These are phyloP conservation scores for Ascochyta rabiei DNA, from an alignment of 2,329 filamentous ascomycete species.

Conservation along the genomic window DNA sequence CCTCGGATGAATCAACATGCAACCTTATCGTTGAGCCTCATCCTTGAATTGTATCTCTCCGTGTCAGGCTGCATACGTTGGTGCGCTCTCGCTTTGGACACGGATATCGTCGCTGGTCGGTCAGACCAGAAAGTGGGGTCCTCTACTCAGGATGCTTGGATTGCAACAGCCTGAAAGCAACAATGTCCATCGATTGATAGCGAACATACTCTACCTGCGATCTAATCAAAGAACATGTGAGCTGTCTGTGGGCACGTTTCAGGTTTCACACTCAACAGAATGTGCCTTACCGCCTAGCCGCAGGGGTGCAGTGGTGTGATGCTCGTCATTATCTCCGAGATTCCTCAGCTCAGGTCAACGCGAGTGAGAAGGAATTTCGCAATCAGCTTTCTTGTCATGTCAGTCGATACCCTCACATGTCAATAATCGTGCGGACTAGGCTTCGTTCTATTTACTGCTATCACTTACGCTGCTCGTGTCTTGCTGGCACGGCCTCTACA, in stretches of 20 bases:
- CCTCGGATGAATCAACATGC: neutral
- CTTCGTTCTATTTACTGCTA: neutral
- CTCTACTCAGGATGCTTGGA: neutral
- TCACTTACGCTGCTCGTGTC: neutral
- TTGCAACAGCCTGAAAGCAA: neutral
- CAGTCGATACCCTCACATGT: neutral
- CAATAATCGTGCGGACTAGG: neutral
- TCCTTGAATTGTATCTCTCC: neutral
- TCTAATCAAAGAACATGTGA: neutral
- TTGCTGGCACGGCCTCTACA: neutral
- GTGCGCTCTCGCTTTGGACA: too few species aligned
- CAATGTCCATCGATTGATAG: neutral
- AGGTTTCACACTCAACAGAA: slow-evolving; percentile 8
- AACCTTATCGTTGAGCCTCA: slow-evolving; percentile 17
- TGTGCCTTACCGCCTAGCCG: neutral
- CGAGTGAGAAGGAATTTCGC: neutral
- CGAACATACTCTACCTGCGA: neutral
- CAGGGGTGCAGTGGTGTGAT: slow-evolving; percentile 23
- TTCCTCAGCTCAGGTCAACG: neutral
- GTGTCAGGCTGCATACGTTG: neutral
- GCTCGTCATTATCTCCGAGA: slow-evolving; percentile 14
- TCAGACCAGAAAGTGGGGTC: neutral
- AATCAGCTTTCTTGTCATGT: neutral
- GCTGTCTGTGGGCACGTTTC: neutral
- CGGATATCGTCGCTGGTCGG: neutral